These are phyloP conservation scores for Yamadazyma endophytica DNA, from an alignment of 805 yeast genomes.

Conservation along the genomic window DNA sequence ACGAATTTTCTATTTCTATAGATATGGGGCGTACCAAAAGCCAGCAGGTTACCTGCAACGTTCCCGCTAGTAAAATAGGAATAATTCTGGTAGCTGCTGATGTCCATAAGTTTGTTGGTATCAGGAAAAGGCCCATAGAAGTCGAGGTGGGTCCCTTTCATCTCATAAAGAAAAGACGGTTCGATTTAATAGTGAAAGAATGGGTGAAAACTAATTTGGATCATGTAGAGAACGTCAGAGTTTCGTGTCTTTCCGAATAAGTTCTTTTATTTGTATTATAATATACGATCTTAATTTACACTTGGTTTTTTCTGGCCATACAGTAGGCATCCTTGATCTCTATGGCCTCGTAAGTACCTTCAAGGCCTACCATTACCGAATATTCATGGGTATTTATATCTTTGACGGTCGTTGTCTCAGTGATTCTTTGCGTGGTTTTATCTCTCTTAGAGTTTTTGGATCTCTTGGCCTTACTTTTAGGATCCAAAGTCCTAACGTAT, in stretches of 20 bases:
- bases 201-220: constrained; percentile 1
- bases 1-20: too few relatives aligned
- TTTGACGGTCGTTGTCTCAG: constrained; percentile 40
- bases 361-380: constrained; percentile 71
- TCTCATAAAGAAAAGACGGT: not conserved
- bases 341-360: constrained; percentile 92
- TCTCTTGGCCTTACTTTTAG: constrained; percentile 24
- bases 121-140: constrained; percentile 2
- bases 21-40: too few relatives aligned
- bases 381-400: constrained; percentile 69
- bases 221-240: constrained; percentile 1
- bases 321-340: constrained; percentile 87
- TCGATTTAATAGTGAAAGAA: constrained; percentile 2
- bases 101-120: not conserved
- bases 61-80: constrained; percentile 2
- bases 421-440: constrained; percentile 15
- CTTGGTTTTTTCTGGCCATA: constrained; percentile 18
- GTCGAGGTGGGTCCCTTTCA: not conserved
- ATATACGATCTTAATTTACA: constrained; percentile 3
- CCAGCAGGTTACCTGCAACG: constrained; percentile 5
- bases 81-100: not conserved
- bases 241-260: not conserved
- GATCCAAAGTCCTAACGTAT: constrained; percentile 59
- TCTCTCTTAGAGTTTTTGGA: constrained; percentile 18
- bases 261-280: not conserved